These are phyloP conservation scores for Pezicula neosporulosa DNA, from an alignment of 2,329 filamentous ascomycete species.

Conservation along the genomic window DNA sequence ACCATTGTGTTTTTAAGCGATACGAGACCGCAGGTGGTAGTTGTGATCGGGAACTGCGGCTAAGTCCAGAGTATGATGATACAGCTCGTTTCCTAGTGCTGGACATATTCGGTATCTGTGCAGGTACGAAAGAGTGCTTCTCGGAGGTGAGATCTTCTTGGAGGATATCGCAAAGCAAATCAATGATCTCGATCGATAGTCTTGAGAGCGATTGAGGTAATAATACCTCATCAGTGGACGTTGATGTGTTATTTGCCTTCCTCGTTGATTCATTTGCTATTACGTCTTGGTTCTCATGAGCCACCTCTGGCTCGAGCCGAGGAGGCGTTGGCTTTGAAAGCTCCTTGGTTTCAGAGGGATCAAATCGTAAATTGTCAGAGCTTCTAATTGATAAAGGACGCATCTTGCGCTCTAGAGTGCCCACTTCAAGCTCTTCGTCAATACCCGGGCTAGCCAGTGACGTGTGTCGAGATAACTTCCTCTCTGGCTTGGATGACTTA, in stretches of 20 bases:
- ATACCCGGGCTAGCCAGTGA: slow-evolving; percentile 18
- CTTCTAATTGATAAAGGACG: too few relatives aligned
- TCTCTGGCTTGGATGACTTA: slow-evolving; percentile 14
- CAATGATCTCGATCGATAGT: slow-evolving; percentile 52
- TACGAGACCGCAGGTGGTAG: slow-evolving; percentile 1
- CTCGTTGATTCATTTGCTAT: not conserved
- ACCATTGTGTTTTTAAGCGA: slow-evolving; percentile 41
- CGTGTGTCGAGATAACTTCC: slow-evolving; percentile 18
- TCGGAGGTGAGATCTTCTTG: slow-evolving; percentile 54
- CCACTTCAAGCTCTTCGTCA: slow-evolving; percentile 6
- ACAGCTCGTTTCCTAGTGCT: slow-evolving; percentile 4
- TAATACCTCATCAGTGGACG: slow-evolving; percentile 31
- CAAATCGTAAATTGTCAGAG: too few relatives aligned
- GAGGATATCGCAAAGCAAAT: slow-evolving; percentile 58
- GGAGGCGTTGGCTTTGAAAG: too few relatives aligned
- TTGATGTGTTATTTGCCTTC: slow-evolving; percentile 12
- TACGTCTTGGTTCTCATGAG: not conserved
- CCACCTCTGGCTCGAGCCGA: too few relatives aligned
- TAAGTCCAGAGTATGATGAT: not conserved
- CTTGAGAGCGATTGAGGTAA: slow-evolving; percentile 55
- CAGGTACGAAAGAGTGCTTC: slow-evolving; percentile 40
- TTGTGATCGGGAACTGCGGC: not conserved
- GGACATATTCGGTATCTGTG: slow-evolving; percentile 4
- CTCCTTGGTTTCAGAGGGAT: too few relatives aligned
- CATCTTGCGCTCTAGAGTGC: too few relatives aligned